Percentiles rank a stretch among this genome's conserved stretches.
These are phyloP conservation scores for Bothriochloa decipiens DNA, from an alignment of 176 grass and related monocot species.

Conservation along the genomic window DNA sequence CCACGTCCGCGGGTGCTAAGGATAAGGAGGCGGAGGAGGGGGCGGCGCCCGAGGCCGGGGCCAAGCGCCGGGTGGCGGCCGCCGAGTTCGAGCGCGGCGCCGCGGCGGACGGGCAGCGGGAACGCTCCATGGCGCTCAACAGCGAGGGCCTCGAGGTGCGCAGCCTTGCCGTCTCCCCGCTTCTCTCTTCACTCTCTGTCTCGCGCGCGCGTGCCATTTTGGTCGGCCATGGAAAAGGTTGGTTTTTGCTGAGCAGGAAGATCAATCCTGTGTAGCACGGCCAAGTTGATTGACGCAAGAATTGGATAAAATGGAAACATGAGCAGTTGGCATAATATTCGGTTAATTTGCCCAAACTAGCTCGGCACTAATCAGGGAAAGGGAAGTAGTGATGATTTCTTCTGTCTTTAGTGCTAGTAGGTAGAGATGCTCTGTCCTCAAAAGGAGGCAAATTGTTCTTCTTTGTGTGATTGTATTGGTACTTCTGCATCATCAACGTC, in stretches of 20 bases:
- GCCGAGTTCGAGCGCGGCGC: slow-evolving; percentile 60
- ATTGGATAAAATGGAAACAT: neutral
- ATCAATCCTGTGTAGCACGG: neutral
- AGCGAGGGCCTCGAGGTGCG: slow-evolving; percentile 87
- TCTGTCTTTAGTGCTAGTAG: neutral
- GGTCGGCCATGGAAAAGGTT: neutral
- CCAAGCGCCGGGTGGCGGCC: slow-evolving; percentile 50
- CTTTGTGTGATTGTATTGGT: neutral
- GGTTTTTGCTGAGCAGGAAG: neutral
- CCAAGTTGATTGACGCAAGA: no score
- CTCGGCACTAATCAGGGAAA: neutral
- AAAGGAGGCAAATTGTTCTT: neutral
- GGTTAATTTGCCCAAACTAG: neutral
- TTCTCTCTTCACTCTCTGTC: no score
- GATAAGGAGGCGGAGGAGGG: slow-evolving; percentile 40
- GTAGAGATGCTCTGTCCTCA: neutral
- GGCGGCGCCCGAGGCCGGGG: slow-evolving; percentile 20
- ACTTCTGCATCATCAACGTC: neutral
- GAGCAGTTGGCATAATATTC: neutral
- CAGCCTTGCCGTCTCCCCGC: neutral
- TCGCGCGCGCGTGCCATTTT: neutral
- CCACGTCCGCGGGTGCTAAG: slow-evolving; percentile 25
- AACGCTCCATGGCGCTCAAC: slow-evolving; percentile 79
- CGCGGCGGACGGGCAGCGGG: slow-evolving; percentile 60
- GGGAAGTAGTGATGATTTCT: neutral